phyloP scores from a whole-genome alignment of 345 rosid species.

The Corymbia maculata region DNA sequence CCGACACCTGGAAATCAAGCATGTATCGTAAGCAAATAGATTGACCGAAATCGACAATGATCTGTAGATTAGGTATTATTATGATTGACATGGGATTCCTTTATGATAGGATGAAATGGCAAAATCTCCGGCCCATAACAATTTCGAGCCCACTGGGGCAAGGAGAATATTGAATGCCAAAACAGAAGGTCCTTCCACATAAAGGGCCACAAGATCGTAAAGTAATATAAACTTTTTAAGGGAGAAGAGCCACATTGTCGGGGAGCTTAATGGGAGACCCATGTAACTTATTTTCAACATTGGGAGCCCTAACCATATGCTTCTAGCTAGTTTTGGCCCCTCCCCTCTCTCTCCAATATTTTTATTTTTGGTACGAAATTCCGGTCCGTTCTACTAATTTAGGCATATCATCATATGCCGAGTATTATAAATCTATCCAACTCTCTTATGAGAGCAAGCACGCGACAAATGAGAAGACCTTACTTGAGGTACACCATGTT shows the following conservation, averaged over 20 bases:
- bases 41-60: rapidly evolving
- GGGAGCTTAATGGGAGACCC: not conserved
- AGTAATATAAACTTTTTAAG: not conserved
- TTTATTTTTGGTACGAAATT: not conserved
- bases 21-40: not conserved
- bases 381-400: not conserved
- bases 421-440: not conserved
- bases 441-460: not conserved
- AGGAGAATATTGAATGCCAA: not conserved
- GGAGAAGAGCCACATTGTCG: not conserved
- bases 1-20: not conserved
- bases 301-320: not conserved
- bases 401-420: not conserved
- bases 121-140: not conserved
- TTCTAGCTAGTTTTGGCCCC: not conserved
- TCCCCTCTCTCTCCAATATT: not conserved
- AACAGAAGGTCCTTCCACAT: not conserved
- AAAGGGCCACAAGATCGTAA: not conserved
- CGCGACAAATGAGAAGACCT: not conserved
- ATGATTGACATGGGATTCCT: not conserved
- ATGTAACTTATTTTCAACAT: not conserved
- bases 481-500: not conserved
- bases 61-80: not conserved
- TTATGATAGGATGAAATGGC: not conserved
- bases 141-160: not conserved